Evolutionary conservation across 1,284 basidiomycete species (phyloP).

Genomic region (Apiotrichum akiyoshidainum): DNA sequence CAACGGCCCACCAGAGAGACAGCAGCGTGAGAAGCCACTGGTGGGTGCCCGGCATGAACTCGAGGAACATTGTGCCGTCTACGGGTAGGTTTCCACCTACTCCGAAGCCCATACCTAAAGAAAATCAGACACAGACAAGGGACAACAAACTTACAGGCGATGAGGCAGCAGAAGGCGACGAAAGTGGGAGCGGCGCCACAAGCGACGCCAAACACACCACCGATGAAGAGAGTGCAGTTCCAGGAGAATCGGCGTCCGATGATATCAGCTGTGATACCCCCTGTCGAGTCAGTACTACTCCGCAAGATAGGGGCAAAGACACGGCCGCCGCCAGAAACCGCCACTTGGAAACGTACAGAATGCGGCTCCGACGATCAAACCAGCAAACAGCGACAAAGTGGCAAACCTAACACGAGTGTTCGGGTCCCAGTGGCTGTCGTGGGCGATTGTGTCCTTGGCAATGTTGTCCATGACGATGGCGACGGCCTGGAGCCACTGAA

Average conservation of each 20-base stretch:
- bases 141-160: too few relatives aligned
- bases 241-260: conserved; percentile 58
- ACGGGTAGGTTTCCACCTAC: conserved; percentile 61
- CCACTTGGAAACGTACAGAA: conserved; percentile 48
- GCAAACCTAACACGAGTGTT: conserved; percentile 30
- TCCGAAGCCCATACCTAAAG: conserved; percentile 60
- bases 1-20: conserved; percentile 64
- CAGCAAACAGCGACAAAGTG: conserved; percentile 59
- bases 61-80: conserved; percentile 60
- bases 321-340: not conserved
- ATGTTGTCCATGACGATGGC: conserved; percentile 58
- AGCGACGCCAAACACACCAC: conserved; percentile 60
- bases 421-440: conserved; percentile 5
- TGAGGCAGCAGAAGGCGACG: conserved; percentile 34
- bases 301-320: too few relatives aligned
- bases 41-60: conserved; percentile 58
- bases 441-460: conserved; percentile 50
- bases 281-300: not conserved
- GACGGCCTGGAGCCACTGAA: conserved; percentile 54
- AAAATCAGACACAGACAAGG: too few relatives aligned
- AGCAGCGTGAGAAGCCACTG: conserved; percentile 66
- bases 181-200: conserved; percentile 60
- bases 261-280: conserved; percentile 1
- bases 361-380: conserved; percentile 60
- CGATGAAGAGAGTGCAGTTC: conserved; percentile 61